Conservation (phyloP, 2,329 filamentous ascomycete genomes). For the Fusarium hainanense region DNA sequence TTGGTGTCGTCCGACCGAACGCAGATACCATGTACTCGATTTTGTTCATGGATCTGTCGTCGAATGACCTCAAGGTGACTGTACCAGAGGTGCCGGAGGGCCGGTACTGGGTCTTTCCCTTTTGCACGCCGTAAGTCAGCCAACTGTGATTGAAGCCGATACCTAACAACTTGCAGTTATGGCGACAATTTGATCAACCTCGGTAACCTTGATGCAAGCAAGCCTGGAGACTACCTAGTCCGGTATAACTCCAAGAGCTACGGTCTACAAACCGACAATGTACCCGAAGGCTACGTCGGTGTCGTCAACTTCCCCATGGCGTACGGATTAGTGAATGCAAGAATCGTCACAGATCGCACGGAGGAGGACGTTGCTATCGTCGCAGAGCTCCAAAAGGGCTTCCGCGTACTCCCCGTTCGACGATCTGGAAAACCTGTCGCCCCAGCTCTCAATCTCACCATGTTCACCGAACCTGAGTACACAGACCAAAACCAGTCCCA, state of each 20-base stretch:
- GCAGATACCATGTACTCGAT: background rate
- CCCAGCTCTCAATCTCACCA: background rate
- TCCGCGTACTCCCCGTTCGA: background rate
- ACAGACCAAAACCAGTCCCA: background rate
- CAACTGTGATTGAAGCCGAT: rapidly evolving
- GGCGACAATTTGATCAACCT: background rate
- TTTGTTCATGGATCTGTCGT: background rate
- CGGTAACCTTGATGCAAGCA: background rate
- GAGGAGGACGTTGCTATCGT: background rate
- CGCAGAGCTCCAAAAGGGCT: background rate
- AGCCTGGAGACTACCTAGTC: background rate
- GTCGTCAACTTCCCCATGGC: background rate
- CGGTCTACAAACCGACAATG: background rate
- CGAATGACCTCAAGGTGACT: background rate
- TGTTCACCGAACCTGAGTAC: background rate
- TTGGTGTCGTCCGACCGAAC: background rate
- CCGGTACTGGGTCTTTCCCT: background rate
- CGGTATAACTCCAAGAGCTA: background rate
- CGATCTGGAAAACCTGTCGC: background rate
- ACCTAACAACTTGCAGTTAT: background rate
- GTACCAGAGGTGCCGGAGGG: background rate
- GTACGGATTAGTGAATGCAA: background rate
- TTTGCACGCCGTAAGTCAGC: background rate
- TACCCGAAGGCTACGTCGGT: background rate
- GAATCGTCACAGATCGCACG: background rate